These are phyloP conservation scores for Cryptomeria japonica DNA, from an alignment of 75 land plant genomes.

Conservation along the genomic window DNA sequence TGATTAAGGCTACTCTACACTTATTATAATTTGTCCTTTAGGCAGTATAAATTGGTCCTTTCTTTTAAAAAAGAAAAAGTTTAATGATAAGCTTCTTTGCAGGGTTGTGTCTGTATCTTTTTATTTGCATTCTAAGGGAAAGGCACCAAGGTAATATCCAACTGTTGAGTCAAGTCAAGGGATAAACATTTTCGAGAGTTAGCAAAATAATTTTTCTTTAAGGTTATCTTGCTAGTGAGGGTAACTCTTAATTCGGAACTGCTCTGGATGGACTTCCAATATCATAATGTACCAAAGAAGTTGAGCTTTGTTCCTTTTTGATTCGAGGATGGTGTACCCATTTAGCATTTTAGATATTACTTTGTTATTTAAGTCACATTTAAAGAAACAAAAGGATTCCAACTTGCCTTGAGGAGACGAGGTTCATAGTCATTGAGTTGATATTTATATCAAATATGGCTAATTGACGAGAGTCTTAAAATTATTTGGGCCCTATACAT, in stretches of 20 bases:
- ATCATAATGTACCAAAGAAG: too few relatives aligned
- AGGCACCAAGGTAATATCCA: conserved; percentile 17
- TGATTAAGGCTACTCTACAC: background rate
- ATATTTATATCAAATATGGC: too few relatives aligned
- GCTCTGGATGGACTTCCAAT: too few relatives aligned
- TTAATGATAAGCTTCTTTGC: background rate
- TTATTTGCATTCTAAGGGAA: conserved; percentile 43
- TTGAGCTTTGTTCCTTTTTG: too few relatives aligned
- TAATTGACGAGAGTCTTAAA: too few relatives aligned
- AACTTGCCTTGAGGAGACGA: too few relatives aligned
- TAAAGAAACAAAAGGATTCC: too few relatives aligned
- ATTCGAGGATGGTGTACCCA: too few relatives aligned
- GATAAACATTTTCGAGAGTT: background rate
- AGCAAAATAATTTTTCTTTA: background rate
- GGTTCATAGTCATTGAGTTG: too few relatives aligned
- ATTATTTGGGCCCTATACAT: too few relatives aligned
- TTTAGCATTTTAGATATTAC: too few relatives aligned
- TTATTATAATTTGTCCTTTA: background rate
- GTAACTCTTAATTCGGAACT: background rate
- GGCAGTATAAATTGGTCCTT: background rate
- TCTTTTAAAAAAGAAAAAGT: background rate
- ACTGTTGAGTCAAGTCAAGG: background rate
- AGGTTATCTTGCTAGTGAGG: background rate
- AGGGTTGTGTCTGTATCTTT: conserved; percentile 43
- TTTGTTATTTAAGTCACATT: too few relatives aligned